Conservation (phyloP, 2,329 filamentous ascomycete species). For the Neurospora sp. region DNA sequence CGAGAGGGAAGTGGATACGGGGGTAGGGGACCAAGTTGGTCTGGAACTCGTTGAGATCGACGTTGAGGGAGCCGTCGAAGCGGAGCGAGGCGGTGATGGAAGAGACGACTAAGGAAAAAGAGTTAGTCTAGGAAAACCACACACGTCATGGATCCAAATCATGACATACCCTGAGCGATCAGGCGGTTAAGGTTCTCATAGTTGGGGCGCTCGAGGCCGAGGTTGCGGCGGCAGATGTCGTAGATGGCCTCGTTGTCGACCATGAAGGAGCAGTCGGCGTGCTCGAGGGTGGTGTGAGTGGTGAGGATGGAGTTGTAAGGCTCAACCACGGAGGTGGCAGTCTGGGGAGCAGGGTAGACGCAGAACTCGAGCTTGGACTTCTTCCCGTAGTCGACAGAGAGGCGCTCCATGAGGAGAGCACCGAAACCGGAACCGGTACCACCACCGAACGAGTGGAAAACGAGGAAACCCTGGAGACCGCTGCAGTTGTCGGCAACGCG, state of each 20-base stretch:
- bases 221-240: slow-evolving; percentile 96
- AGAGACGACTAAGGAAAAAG: slow-evolving; percentile 62
- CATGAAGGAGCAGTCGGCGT: slow-evolving; percentile 99
- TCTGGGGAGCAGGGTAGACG: slow-evolving; percentile 96
- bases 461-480: slow-evolving; percentile 96
- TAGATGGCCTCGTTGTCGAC: slow-evolving; percentile 99
- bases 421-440: slow-evolving; percentile 98
- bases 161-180: slow-evolving; percentile 77
- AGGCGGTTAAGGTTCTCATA: slow-evolving; percentile 98
- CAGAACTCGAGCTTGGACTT: slow-evolving; percentile 99
- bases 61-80: slow-evolving; percentile 97
- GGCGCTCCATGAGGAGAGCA: slow-evolving; percentile 95
- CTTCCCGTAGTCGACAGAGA: slow-evolving; percentile 99
- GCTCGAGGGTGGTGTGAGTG: slow-evolving; percentile 97
- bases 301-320: slow-evolving; percentile 99
- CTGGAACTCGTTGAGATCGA: slow-evolving; percentile 99
- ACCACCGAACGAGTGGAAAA: slow-evolving; percentile 99
- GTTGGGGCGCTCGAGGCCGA: slow-evolving; percentile 93
- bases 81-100: slow-evolving; percentile 97
- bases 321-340: slow-evolving; percentile 95
- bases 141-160: neutral
- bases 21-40: slow-evolving; percentile 99
- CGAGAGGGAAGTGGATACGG: slow-evolving; percentile 97
- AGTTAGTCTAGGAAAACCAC: slow-evolving; percentile 19
- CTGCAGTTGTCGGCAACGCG: slow-evolving; percentile 96